A percentile compares a stretch with the other conserved stretches of the same genome.
These are phyloP conservation scores for Blastocrithidia nonstop DNA, from an alignment of 208 protist species.

Conservation along the genomic window DNA sequence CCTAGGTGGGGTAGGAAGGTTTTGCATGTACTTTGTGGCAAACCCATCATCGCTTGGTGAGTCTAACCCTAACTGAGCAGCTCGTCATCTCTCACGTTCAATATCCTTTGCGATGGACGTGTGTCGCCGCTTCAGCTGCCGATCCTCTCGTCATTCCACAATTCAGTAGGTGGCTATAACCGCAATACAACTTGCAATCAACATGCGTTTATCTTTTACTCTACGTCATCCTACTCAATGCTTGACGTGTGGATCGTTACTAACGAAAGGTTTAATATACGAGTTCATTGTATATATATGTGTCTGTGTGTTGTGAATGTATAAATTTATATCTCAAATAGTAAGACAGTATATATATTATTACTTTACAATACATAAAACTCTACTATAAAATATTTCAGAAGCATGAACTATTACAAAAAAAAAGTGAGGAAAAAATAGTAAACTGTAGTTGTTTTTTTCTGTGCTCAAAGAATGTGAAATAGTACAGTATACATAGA, in stretches of 20 bases:
- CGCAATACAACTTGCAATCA: conserved; percentile 13
- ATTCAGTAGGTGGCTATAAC: conserved; percentile 24
- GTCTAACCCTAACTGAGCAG: conserved; percentile 33
- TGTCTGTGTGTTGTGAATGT: too few relatives aligned
- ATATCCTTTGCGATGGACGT: conserved; percentile 66
- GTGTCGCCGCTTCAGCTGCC: conserved; percentile 28
- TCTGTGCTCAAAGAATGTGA: too few relatives aligned
- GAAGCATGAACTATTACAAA: too few relatives aligned
- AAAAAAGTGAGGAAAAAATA: too few relatives aligned
- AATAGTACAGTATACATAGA: too few relatives aligned
- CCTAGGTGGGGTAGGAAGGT: too few relatives aligned
- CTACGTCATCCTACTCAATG: conserved; percentile 33
- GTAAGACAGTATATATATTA: too few relatives aligned
- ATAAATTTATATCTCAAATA: too few relatives aligned
- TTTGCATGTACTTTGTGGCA: conserved; percentile 21
- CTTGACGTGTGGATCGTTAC: conserved; percentile 12
- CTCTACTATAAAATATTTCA: too few relatives aligned
- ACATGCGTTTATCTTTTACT: conserved; percentile 19
- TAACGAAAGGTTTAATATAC: conserved; percentile 29
- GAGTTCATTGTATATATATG: conserved; percentile 49
- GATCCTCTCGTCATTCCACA: conserved; percentile 46
- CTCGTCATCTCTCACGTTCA: conserved; percentile 61
- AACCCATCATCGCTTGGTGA: conserved; percentile 50
- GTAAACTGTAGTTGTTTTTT: too few relatives aligned
- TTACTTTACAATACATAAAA: too few relatives aligned